Evolutionary conservation across 192 early-diverging fungal species (phyloP).

Genomic region (Rhizophagus prolifer): DNA sequence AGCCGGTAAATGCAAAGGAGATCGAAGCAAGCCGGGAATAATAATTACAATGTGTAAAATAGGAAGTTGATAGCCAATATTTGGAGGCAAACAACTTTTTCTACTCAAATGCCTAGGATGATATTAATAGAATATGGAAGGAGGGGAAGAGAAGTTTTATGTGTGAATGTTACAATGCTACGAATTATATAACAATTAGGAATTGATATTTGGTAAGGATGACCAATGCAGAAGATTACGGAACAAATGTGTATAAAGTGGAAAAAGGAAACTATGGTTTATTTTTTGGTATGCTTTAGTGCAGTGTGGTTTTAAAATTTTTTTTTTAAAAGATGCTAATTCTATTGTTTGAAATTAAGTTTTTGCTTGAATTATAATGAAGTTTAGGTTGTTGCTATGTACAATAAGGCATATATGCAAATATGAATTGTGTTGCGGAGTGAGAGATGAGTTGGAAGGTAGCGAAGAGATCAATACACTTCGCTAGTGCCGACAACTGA

Average conservation of each 20-base stretch:
- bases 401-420: slow-evolving; percentile 26
- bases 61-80: slow-evolving; percentile 15
- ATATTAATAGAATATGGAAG: background rate
- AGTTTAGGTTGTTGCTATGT: slow-evolving; percentile 11
- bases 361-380: slow-evolving; percentile 17
- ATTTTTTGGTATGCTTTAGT: background rate
- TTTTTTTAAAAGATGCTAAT: slow-evolving; percentile 18
- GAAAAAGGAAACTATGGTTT: background rate
- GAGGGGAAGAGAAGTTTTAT: background rate
- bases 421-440: slow-evolving; percentile 1
- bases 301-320: background rate
- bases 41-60: background rate
- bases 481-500: slow-evolving; percentile 5
- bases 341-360: slow-evolving; percentile 9
- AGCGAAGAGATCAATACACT: slow-evolving; percentile 24
- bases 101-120: slow-evolving; percentile 15
- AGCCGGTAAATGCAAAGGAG: background rate
- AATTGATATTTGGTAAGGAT: background rate
- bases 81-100: slow-evolving; percentile 20
- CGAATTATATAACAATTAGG: slow-evolving; percentile 2
- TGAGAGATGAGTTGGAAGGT: background rate
- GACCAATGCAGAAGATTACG: background rate
- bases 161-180: background rate
- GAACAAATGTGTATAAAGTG: background rate
- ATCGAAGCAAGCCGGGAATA: background rate